Conservation (phyloP, 2,329 filamentous ascomycete genomes). For the Fusarium heterosporum region DNA sequence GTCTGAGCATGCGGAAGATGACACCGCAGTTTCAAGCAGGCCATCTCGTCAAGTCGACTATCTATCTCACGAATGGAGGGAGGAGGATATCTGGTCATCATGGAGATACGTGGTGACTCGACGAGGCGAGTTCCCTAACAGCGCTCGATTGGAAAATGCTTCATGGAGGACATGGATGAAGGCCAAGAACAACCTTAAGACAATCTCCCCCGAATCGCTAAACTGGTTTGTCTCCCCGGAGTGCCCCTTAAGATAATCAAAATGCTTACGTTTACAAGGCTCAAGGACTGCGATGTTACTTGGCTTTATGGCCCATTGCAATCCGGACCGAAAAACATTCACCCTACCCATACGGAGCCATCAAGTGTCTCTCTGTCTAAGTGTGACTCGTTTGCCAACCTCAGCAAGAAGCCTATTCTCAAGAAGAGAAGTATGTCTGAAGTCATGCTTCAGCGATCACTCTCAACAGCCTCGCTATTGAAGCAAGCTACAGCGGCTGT, state of each 20-base stretch:
- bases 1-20: conserved; percentile 76
- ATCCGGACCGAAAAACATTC: conserved; percentile 70
- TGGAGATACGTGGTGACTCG: conserved; percentile 93
- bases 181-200: conserved; percentile 85
- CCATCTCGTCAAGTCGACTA: conserved; percentile 95
- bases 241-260: conserved; percentile 1
- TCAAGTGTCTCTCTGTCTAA: conserved; percentile 62
- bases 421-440: conserved; percentile 98
- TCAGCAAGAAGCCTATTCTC: conserved; percentile 85
- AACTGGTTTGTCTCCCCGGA: conserved; percentile 76
- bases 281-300: conserved; percentile 97
- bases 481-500: conserved; percentile 90
- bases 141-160: conserved; percentile 88
- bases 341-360: conserved; percentile 58
- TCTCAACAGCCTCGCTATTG: conserved; percentile 88
- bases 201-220: conserved; percentile 88
- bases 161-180: conserved; percentile 99
- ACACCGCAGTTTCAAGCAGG: conserved; percentile 77
- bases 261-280: conserved; percentile 66
- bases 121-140: conserved; percentile 81
- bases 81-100: conserved; percentile 97
- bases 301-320: conserved; percentile 97
- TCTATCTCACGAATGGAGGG: conserved; percentile 90
- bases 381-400: conserved; percentile 72
- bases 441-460: conserved; percentile 88